These are phyloP conservation scores for Globisporangium recalcitrans DNA, from an alignment of 352 stramenopile species.

Conservation along the genomic window DNA sequence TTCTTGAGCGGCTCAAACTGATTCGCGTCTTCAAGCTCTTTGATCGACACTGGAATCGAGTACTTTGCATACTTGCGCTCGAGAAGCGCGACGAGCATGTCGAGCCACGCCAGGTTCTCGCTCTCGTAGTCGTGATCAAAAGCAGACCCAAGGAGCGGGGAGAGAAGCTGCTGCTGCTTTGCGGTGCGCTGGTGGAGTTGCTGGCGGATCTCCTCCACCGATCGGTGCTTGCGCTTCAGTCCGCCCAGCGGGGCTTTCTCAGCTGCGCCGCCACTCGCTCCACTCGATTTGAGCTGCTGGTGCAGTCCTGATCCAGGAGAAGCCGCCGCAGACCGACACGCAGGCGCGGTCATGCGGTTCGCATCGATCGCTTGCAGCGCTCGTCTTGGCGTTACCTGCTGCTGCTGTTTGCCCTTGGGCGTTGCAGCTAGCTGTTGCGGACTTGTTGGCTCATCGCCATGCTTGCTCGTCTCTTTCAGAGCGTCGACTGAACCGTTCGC, in stretches of 20 bases:
- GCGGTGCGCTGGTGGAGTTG: not conserved
- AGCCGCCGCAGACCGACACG: not conserved
- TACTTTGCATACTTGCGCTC: conserved; percentile 52
- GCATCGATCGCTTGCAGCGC: conserved; percentile 13
- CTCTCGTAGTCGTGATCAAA: conserved; percentile 21
- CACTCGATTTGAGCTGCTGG: not conserved
- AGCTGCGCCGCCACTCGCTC: not conserved
- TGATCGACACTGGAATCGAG: conserved; percentile 32
- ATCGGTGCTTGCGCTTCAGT: conserved; percentile 14
- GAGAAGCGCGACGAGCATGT: conserved; percentile 74
- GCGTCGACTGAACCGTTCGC: conserved; percentile 8
- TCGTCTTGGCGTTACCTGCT: conserved; percentile 2
- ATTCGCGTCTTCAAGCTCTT: conserved; percentile 36
- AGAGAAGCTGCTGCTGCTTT: conserved; percentile 1
- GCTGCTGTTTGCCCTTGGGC: not conserved
- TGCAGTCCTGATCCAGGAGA: not conserved
- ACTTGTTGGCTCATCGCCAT: not conserved
- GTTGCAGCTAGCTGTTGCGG: not conserved
- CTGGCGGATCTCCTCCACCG: not conserved
- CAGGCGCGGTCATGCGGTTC: not conserved
- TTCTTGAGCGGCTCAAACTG: conserved; percentile 25
- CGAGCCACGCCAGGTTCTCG: conserved; percentile 79
- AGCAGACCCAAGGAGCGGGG: not conserved
- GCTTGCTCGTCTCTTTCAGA: conserved; percentile 16
- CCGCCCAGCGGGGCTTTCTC: conserved; percentile 7